A percentile compares a stretch with the other conserved stretches of the same genome.
phyloP scores from a whole-genome alignment of 805 yeast species.

The Wickerhamomyces queroliae region DNA sequence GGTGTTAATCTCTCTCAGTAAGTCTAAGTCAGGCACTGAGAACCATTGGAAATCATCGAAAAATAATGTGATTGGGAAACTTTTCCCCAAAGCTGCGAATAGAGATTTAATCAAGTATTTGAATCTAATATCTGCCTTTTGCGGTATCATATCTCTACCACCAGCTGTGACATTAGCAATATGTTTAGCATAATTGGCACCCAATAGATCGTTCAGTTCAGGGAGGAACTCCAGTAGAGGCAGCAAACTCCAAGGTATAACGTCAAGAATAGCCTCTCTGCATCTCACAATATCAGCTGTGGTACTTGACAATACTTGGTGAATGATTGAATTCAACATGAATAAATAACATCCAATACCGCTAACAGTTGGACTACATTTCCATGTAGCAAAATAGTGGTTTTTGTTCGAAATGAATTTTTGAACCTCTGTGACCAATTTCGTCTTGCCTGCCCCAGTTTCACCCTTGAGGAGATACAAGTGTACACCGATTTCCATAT shows the following conservation, averaged over 20 bases:
- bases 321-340: slow-evolving; percentile 32
- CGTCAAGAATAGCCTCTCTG: slow-evolving; percentile 33
- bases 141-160: slow-evolving; percentile 12
- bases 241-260: slow-evolving; percentile 34
- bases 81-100: slow-evolving; percentile 32
- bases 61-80: slow-evolving; percentile 37
- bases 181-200: slow-evolving; percentile 30
- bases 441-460: slow-evolving; percentile 41
- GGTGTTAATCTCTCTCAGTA: slow-evolving; percentile 21
- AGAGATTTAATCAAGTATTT: slow-evolving; percentile 36
- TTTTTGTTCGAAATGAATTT: slow-evolving; percentile 27
- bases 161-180: slow-evolving; percentile 17
- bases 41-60: slow-evolving; percentile 44
- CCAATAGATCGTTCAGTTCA: slow-evolving; percentile 36
- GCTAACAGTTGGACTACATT: slow-evolving; percentile 25
- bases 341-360: slow-evolving; percentile 32
- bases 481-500: slow-evolving; percentile 18
- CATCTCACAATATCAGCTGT: slow-evolving; percentile 30
- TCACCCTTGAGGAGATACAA: slow-evolving; percentile 33
- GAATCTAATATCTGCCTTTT: slow-evolving; percentile 33
- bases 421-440: slow-evolving; percentile 33
- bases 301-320: slow-evolving; percentile 35
- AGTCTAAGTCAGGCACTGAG: slow-evolving; percentile 24
- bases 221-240: slow-evolving; percentile 38
- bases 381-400: slow-evolving; percentile 22